Percentiles rank a stretch among this genome's conserved stretches.
phyloP scores from a whole-genome alignment of 2,329 filamentous ascomycete genomes.

The Paecilomyces sp. region DNA sequence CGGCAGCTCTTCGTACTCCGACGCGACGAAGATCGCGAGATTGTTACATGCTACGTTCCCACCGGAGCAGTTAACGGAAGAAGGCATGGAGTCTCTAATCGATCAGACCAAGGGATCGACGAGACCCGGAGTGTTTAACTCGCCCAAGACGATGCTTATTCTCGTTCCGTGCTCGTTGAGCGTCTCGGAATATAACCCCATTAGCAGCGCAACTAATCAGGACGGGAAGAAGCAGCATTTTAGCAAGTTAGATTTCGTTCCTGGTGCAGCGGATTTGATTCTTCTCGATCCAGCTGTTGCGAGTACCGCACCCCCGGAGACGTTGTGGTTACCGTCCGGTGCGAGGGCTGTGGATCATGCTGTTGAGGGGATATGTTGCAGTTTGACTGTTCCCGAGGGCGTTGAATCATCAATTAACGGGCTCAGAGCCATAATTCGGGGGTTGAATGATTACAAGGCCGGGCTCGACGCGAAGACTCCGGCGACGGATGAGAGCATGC shows the following conservation, averaged over 20 bases:
- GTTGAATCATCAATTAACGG: neutral
- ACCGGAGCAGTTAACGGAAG: neutral
- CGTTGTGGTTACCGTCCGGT: conserved; percentile 2
- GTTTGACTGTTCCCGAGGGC: neutral
- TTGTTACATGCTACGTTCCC: conserved; percentile 1
- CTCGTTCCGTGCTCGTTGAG: neutral
- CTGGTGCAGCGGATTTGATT: neutral
- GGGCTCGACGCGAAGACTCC: neutral
- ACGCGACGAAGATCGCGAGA: conserved; percentile 2
- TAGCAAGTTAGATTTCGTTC: neutral
- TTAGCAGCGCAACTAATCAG: conserved; percentile 2
- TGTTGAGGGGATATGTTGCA: conserved; percentile 2
- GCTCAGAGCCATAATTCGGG: neutral
- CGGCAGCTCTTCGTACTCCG: conserved; percentile 1
- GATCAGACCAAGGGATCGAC: conserved; percentile 1
- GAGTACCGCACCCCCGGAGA: neutral
- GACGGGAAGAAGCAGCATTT: conserved; percentile 3
- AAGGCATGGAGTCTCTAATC: conserved; percentile 2
- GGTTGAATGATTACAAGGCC: neutral
- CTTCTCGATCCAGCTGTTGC: conserved; percentile 2
- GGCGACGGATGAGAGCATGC: neutral
- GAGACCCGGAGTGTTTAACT: neutral
- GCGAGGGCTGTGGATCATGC: conserved; percentile 2
- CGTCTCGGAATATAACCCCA: conserved; percentile 1
- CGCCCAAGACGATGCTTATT: neutral